A percentile compares a stretch with the other conserved stretches of the same genome.
phyloP scores from a whole-genome alignment of 192 early-diverging fungal species.

The Gamsiella multidivaricata region DNA sequence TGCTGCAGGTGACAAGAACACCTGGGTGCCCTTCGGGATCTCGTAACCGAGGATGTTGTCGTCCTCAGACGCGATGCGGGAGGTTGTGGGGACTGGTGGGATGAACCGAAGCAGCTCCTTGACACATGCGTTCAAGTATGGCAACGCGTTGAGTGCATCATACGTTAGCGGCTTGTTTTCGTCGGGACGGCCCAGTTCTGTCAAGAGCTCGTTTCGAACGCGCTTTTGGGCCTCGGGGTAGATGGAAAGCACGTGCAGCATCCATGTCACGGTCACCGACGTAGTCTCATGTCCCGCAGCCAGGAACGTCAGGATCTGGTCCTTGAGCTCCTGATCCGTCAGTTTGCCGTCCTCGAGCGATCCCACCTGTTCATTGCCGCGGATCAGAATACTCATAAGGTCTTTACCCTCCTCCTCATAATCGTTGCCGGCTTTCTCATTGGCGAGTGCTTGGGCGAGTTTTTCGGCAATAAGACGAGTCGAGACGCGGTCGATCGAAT shows the following conservation, averaged over 20 bases:
- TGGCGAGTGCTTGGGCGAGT: constrained; percentile 19
- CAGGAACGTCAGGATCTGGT: constrained; percentile 68
- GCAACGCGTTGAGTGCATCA: constrained; percentile 60
- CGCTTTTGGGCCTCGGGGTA: constrained; percentile 56
- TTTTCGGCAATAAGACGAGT: constrained; percentile 52
- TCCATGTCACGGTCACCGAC: constrained; percentile 59
- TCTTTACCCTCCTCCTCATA: constrained; percentile 32
- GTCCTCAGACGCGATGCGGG: constrained; percentile 53
- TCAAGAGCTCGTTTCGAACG: constrained; percentile 60
- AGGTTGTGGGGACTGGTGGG: constrained; percentile 64
- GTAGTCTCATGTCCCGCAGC: constrained; percentile 73
- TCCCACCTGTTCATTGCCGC: constrained; percentile 54
- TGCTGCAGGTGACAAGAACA: constrained; percentile 56
- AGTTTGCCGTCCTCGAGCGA: constrained; percentile 53
- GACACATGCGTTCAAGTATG: constrained; percentile 61
- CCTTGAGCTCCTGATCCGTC: constrained; percentile 57
- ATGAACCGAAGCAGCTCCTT: constrained; percentile 64
- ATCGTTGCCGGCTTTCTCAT: not conserved
- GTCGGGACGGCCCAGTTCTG: constrained; percentile 38
- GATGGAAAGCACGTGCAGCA: constrained; percentile 60
- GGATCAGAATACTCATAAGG: constrained; percentile 58
- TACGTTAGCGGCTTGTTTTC: constrained; percentile 49
- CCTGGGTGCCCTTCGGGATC: constrained; percentile 58
- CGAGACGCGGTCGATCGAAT: constrained; percentile 46
- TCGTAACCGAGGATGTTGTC: constrained; percentile 53